Evolutionary conservation across 1,139 yeast species (phyloP), one percentile per base, ranked within the genome.

Genomic region (Hemisphaericaspora xylanilytica): DNA sequence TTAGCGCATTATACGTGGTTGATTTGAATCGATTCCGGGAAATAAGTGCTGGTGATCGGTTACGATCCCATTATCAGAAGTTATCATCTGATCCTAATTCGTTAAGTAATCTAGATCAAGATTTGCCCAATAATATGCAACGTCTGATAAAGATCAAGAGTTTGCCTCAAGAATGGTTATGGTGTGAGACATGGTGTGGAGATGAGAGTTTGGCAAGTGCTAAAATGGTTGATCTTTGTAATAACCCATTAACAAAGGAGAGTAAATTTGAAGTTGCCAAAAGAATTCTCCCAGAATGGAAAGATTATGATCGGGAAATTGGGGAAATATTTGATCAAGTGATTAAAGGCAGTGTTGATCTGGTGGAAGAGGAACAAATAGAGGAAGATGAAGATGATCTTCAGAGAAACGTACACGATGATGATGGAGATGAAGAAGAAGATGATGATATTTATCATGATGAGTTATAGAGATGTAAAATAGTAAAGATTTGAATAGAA

Each of bases 151-250:
- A 83, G 33, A 88, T 88, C 18, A 75, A 68, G 53, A 82, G 94
- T 16, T 66, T 87, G 32, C 86, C 89, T 2, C 85, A 83, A 51
- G 88, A 85, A 34, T 88, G 95, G 94, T 65, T 86, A 28, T 88
- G 96, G 96, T 87, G 95, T 61, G 96, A 87, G 53, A 86, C 96
- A 0, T 88, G 96, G 96, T 86, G 96, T 56, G 69, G 80, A n/a
- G 85, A 79, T 48, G 82, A 74, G 36, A 66, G 76, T 21, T 61
- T 83, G 42, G 54, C 55, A 35, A 63, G 63, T 0, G 96, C 96
- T 1, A 84, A 80, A 55, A 84, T 90, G 16, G 83, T 87, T 48
- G 96, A 87, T 56, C 63, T 87, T 48, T 87, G 96, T 59, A 85
- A 84, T 57, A 85, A 87, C 51, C 95, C 95, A 2, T 58, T 83